These are phyloP conservation scores for Mytilinidion resinicola DNA, from an alignment of 495 filamentous ascomycete species.

Conservation along the genomic window DNA sequence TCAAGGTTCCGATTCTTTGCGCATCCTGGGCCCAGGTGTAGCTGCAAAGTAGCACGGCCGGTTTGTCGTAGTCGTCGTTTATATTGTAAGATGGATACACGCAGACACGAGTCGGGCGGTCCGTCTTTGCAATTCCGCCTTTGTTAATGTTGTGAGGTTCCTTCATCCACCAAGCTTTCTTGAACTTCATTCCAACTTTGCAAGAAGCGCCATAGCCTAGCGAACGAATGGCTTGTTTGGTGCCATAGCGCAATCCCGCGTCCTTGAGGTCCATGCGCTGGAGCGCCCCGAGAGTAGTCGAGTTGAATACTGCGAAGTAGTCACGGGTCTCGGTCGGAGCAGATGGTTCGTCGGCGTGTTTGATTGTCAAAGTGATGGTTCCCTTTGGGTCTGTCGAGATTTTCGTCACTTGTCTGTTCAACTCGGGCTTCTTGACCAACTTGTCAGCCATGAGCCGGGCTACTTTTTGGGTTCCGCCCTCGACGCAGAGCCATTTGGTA, in stretches of 20 bases:
- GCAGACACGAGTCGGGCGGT: constrained; percentile 36
- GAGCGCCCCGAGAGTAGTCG: constrained; percentile 21
- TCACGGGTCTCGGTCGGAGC: neutral
- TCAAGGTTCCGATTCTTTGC: constrained; percentile 34
- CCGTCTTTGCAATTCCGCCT: constrained; percentile 37
- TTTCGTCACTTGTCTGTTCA: neutral
- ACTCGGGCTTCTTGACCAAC: neutral
- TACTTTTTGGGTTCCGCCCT: constrained; percentile 20
- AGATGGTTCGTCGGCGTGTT: neutral
- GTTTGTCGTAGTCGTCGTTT: constrained; percentile 19
- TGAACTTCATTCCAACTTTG: constrained; percentile 30
- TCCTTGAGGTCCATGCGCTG: constrained; percentile 24
- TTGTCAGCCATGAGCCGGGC: constrained; percentile 19
- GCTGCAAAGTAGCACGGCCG: constrained; percentile 38
- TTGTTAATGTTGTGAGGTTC: constrained; percentile 17
- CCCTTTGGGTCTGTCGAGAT: neutral
- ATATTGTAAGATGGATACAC: constrained; percentile 45
- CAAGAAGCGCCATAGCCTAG: constrained; percentile 26
- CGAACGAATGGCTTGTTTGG: constrained; percentile 26
- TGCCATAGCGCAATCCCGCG: constrained; percentile 12
- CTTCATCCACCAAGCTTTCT: constrained; percentile 26
- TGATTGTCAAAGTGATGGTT: neutral
- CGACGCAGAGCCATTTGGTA: constrained; percentile 21
- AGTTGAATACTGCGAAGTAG: constrained; percentile 28
- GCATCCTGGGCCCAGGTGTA: constrained; percentile 45